Evolutionary conservation across 495 filamentous ascomycete species (phyloP).

Genomic region (Corynascus novoguineensis): DNA sequence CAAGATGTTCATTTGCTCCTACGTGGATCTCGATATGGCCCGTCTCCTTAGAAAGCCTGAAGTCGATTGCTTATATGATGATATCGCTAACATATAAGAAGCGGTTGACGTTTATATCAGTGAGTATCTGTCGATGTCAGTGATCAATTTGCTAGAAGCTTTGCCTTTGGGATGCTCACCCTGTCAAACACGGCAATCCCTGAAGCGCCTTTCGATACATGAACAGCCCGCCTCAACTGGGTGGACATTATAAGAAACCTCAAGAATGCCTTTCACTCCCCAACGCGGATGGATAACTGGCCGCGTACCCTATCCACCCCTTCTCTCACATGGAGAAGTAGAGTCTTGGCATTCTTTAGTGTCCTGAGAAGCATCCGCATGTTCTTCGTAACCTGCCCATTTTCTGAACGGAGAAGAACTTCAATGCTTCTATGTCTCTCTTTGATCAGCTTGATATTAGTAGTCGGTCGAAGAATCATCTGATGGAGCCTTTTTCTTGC

Average conservation of each 20-base stretch:
- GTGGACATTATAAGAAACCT: constrained; percentile 51
- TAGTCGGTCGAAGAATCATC: constrained; percentile 78
- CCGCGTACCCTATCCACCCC: constrained; percentile 62
- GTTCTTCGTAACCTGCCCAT: constrained; percentile 49
- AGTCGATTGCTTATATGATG: constrained; percentile 75
- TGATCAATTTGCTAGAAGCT: constrained; percentile 1
- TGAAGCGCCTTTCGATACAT: constrained; percentile 54
- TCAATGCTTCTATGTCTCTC: constrained; percentile 67
- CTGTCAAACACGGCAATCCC: constrained; percentile 52
- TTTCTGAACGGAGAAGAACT: constrained; percentile 65
- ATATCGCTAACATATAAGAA: constrained; percentile 61
- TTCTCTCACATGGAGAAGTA: constrained; percentile 67
- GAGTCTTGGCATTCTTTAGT: constrained; percentile 72
- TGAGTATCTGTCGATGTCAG: constrained; percentile 28
- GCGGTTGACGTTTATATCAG: constrained; percentile 43
- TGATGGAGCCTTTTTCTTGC: constrained; percentile 69
- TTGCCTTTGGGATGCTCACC: constrained; percentile 37
- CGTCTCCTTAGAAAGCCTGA: constrained; percentile 68
- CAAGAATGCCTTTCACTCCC: constrained; percentile 65
- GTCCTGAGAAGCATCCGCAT: constrained; percentile 62
- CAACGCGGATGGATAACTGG: constrained; percentile 53
- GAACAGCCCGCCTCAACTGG: constrained; percentile 60
- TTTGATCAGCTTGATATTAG: constrained; percentile 60
- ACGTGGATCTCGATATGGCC: constrained; percentile 66
- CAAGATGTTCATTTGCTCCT: constrained; percentile 70